Conservation (phyloP, 352 stramenopile genomes). For the Globisporangium perplexum region DNA sequence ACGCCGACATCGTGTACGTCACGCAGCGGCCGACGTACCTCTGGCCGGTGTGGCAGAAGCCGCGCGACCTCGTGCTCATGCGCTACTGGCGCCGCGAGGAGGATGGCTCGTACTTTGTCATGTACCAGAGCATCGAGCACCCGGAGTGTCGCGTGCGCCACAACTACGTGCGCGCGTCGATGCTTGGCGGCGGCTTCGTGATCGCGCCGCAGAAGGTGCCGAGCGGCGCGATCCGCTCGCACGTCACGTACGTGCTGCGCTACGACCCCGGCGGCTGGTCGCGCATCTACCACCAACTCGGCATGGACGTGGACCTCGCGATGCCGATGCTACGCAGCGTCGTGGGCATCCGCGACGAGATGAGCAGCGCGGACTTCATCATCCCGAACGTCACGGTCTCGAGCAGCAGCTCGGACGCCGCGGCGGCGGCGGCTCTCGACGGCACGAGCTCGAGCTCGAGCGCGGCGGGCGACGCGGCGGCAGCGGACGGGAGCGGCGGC, state of each 20-base stretch:
- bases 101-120: conserved; percentile 88
- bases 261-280: conserved; percentile 82
- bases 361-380: conserved; percentile 80
- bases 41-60: conserved; percentile 85
- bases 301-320: conserved; percentile 83
- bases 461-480: conserved; percentile 9
- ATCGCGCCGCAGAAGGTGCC: conserved; percentile 81
- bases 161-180: conserved; percentile 79
- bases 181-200: conserved; percentile 79
- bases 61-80: conserved; percentile 81
- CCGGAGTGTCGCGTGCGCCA: conserved; percentile 81
- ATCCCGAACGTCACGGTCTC: conserved; percentile 77
- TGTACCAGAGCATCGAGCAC: conserved; percentile 87
- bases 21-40: conserved; percentile 80
- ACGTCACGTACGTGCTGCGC: conserved; percentile 78
- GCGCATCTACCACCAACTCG: conserved; percentile 82
- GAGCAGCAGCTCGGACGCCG: conserved; percentile 6
- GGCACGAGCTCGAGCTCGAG: neutral
- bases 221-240: conserved; percentile 67
- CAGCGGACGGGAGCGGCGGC: conserved; percentile 53
- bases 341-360: conserved; percentile 82
- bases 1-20: conserved; percentile 87
- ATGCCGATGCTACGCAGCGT: conserved; percentile 84
- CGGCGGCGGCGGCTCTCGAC: neutral
- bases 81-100: conserved; percentile 87